These are phyloP conservation scores for Exophiala sideris DNA, from an alignment of 2,329 filamentous ascomycete genomes.

Conservation along the genomic window DNA sequence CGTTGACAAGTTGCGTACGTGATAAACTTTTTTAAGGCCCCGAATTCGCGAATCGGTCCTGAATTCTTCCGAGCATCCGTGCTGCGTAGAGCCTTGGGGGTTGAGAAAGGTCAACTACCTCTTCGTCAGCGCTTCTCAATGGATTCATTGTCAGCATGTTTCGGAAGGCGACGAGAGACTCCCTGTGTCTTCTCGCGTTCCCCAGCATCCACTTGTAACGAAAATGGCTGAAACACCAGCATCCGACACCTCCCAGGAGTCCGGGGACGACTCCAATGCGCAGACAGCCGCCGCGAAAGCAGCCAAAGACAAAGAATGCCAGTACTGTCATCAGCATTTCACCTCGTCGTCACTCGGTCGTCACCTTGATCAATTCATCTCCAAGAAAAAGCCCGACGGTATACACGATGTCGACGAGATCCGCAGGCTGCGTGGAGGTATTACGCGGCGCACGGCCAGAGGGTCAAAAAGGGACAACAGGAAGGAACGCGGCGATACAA, in stretches of 20 bases:
- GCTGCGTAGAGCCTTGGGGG: conserved; percentile 3
- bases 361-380: conserved; percentile 91
- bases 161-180: conserved; percentile 2
- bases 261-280: conserved; percentile 17
- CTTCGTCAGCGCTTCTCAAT: neutral
- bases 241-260: conserved; percentile 24
- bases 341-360: conserved; percentile 91
- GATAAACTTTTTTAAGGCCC: neutral
- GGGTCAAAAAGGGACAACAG: conserved; percentile 60
- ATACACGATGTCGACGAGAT: conserved; percentile 90
- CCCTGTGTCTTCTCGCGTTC: neutral
- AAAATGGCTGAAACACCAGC: conserved; percentile 19
- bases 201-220: neutral
- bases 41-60: neutral
- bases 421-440: conserved; percentile 72
- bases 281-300: conserved; percentile 15
- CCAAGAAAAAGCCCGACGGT: conserved; percentile 90
- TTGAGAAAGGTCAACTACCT: neutral
- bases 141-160: neutral
- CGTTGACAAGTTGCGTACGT: neutral
- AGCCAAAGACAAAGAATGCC: conserved; percentile 80
- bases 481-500: conserved; percentile 55
- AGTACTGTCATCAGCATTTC: conserved; percentile 83
- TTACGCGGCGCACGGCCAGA: conserved; percentile 80
- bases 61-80: conserved; percentile 7